phyloP scores from a whole-genome alignment of 2,329 filamentous ascomycete genomes.

The Sporothrix luriei region DNA sequence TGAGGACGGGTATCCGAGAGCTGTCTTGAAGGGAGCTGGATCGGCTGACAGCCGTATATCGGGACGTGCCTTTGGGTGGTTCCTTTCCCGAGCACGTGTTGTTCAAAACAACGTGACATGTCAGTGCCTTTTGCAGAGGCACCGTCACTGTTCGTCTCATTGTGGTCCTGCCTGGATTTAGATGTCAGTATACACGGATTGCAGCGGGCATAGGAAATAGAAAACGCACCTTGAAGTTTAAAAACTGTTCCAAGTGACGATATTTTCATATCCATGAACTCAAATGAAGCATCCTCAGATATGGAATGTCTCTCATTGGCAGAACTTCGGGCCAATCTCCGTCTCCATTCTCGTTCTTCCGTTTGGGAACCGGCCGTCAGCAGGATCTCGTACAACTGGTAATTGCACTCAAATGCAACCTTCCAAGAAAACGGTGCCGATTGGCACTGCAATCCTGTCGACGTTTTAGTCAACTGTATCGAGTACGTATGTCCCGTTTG shows the following conservation, averaged over 20 bases:
- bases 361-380: conserved; percentile 80
- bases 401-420: conserved; percentile 75
- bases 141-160: conserved; percentile 78
- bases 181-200: background rate
- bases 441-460: conserved; percentile 78
- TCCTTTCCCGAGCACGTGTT: conserved; percentile 75
- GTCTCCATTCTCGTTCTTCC: conserved; percentile 81
- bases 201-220: background rate
- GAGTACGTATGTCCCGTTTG: too few relatives aligned
- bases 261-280: conserved; percentile 69
- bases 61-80: conserved; percentile 46
- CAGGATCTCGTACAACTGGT: conserved; percentile 79
- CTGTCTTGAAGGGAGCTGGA: conserved; percentile 78
- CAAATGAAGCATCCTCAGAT: conserved; percentile 56
- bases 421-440: conserved; percentile 92
- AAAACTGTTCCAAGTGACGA: conserved; percentile 75
- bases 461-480: conserved; percentile 22
- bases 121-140: conserved; percentile 62
- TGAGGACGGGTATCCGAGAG: conserved; percentile 67
- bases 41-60: conserved; percentile 64
- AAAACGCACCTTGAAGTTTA: conserved; percentile 65
- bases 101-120: conserved; percentile 80
- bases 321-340: conserved; percentile 52
- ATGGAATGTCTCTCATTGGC: conserved; percentile 51
- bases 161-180: conserved; percentile 54